A percentile compares a stretch with the other conserved stretches of the same genome.
Conservation (phyloP, 2,329 filamentous ascomycete genomes). For the Claviceps quebecensis region DNA sequence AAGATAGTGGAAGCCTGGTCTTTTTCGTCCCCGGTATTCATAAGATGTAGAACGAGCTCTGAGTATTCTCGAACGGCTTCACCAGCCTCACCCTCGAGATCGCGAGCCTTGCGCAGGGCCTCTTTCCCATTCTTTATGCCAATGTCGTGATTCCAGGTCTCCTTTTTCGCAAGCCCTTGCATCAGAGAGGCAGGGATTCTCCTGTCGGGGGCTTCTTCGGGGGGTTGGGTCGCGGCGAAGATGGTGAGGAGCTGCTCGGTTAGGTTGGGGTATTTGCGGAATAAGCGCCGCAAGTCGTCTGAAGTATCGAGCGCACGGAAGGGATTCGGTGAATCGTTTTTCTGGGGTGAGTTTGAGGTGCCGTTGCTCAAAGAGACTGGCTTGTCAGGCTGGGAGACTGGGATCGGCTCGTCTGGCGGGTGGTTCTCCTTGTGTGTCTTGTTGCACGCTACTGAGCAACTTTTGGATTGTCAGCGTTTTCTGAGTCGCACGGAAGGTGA, state of each 20-base stretch:
- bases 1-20: slow-evolving; percentile 23
- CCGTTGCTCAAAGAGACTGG: not conserved
- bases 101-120: slow-evolving; percentile 35
- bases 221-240: slow-evolving; percentile 34
- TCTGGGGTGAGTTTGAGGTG: not conserved
- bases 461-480: not conserved
- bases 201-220: slow-evolving; percentile 16
- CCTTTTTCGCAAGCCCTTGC: slow-evolving; percentile 20
- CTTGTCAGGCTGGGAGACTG: slow-evolving; percentile 9
- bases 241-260: slow-evolving; percentile 33
- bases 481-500: not conserved
- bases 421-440: slow-evolving; percentile 37
- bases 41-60: slow-evolving; percentile 38
- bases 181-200: slow-evolving; percentile 20
- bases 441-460: slow-evolving; percentile 46
- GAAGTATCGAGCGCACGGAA: slow-evolving; percentile 38
- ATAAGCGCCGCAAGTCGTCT: slow-evolving; percentile 34
- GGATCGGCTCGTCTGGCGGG: slow-evolving; percentile 24
- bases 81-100: slow-evolving; percentile 37
- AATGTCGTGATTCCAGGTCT: slow-evolving; percentile 43
- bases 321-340: slow-evolving; percentile 23
- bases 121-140: slow-evolving; percentile 42
- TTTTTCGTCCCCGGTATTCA: slow-evolving; percentile 19
- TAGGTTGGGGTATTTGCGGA: slow-evolving; percentile 38
- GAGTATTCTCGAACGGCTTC: slow-evolving; percentile 48